These are phyloP conservation scores for Pseudovirgaria hyperparasitica DNA, from an alignment of 2,329 filamentous ascomycete species.

Conservation along the genomic window DNA sequence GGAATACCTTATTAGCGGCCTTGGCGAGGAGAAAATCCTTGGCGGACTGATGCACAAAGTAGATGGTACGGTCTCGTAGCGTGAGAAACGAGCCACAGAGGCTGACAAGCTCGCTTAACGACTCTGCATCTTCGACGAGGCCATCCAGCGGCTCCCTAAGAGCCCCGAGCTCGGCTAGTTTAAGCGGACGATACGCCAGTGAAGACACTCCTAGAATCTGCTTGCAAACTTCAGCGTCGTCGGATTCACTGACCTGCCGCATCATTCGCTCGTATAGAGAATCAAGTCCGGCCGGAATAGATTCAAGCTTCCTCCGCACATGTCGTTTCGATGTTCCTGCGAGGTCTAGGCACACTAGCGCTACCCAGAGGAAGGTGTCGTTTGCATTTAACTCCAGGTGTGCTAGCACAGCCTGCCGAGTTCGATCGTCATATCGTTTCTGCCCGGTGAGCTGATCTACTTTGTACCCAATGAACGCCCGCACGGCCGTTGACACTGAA, in stretches of 20 bases:
- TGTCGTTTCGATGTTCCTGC: slow-evolving; percentile 8
- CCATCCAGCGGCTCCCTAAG: slow-evolving; percentile 10
- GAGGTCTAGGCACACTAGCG: slow-evolving; percentile 23
- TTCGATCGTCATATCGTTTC: slow-evolving; percentile 21
- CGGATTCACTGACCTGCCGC: slow-evolving; percentile 15
- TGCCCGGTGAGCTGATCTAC: slow-evolving; percentile 15
- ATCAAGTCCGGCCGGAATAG: slow-evolving; percentile 25
- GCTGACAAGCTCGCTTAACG: slow-evolving; percentile 14
- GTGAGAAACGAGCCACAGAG: slow-evolving; percentile 23
- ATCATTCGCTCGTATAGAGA: slow-evolving; percentile 29
- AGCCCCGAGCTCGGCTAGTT: slow-evolving; percentile 19
- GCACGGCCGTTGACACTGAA: slow-evolving; percentile 21
- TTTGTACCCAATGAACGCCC: slow-evolving; percentile 24
- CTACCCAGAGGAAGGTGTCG: slow-evolving; percentile 20
- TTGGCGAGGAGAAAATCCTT: slow-evolving; percentile 26
- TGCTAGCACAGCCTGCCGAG: slow-evolving; percentile 13
- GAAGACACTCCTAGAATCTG: slow-evolving; percentile 21
- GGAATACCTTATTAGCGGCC: slow-evolving; percentile 15
- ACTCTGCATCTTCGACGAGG: slow-evolving; percentile 5
- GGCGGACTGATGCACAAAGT: slow-evolving; percentile 31
- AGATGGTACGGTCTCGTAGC: slow-evolving; percentile 6
- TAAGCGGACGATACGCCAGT: slow-evolving; percentile 25
- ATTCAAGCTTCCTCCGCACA: slow-evolving; percentile 7
- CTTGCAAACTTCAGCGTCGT: slow-evolving; percentile 19
- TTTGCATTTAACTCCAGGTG: slow-evolving; percentile 21